phyloP scores from a whole-genome alignment of 2,329 filamentous ascomycete species.

The Coleophoma cylindrospora region DNA sequence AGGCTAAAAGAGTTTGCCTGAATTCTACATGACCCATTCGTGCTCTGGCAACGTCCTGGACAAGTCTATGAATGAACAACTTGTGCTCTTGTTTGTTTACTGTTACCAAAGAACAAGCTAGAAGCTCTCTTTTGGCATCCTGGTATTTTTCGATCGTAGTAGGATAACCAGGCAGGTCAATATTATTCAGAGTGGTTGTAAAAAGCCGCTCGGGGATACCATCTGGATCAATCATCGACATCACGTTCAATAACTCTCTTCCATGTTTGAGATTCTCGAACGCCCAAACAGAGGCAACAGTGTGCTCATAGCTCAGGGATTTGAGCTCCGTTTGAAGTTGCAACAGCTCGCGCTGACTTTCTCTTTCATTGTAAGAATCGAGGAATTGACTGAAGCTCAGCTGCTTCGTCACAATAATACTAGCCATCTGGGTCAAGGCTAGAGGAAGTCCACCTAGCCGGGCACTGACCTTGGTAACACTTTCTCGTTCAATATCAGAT shows the following conservation, averaged over 20 bases:
- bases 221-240: slow-evolving; percentile 21
- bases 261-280: slow-evolving; percentile 11
- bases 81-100: slow-evolving; percentile 15
- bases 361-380: slow-evolving; percentile 2
- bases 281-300: slow-evolving; percentile 15
- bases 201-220: slow-evolving; percentile 14
- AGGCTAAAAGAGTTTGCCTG: slow-evolving; percentile 9
- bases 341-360: background rate
- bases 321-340: background rate
- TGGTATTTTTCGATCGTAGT: slow-evolving; percentile 13
- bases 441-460: slow-evolving; percentile 13
- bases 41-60: slow-evolving; percentile 22
- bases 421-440: slow-evolving; percentile 19
- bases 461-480: slow-evolving; percentile 4
- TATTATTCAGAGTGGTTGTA: slow-evolving; percentile 1
- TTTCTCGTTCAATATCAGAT: slow-evolving; percentile 4
- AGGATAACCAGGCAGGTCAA: slow-evolving; percentile 6
- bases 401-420: slow-evolving; percentile 13
- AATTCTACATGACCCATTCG: slow-evolving; percentile 11
- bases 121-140: slow-evolving; percentile 17
- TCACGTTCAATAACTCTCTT: slow-evolving; percentile 8
- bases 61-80: slow-evolving; percentile 19
- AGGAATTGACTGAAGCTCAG: slow-evolving; percentile 6
- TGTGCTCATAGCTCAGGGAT: slow-evolving; percentile 5
- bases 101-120: slow-evolving; percentile 21